Conservation (phyloP, 2,329 filamentous ascomycete genomes). For the Keithomyces neogunnii region DNA sequence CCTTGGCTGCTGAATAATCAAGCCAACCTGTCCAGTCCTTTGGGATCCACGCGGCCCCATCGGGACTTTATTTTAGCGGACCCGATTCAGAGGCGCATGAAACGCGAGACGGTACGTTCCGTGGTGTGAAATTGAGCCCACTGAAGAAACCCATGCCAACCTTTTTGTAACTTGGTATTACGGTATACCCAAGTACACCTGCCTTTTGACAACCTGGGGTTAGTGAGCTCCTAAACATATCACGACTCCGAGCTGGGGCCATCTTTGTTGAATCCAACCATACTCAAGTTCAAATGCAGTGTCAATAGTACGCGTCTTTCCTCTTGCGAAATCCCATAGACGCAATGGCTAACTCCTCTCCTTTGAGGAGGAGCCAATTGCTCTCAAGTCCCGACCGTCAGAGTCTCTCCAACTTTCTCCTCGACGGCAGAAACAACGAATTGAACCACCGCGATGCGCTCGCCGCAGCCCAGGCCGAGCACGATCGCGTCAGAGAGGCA, state of each 20-base stretch:
- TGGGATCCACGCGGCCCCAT: background rate
- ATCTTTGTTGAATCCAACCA: background rate
- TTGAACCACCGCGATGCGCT: slow-evolving; percentile 57
- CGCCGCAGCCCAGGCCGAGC: slow-evolving; percentile 54
- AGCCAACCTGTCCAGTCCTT: background rate
- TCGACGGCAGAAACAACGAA: slow-evolving; percentile 53
- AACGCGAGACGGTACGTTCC: no score
- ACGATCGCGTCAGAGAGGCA: slow-evolving; percentile 52
- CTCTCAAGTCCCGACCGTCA: slow-evolving; percentile 33
- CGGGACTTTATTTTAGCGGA: background rate
- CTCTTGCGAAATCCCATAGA: background rate
- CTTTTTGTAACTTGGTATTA: no score
- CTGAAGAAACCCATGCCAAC: no score
- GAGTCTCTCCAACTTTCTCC: slow-evolving; percentile 53
- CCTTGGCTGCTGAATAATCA: background rate
- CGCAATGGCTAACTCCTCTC: slow-evolving; percentile 36
- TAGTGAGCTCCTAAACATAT: background rate
- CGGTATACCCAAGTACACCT: no score
- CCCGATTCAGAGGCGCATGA: background rate
- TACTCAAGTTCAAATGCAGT: background rate
- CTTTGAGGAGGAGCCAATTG: slow-evolving; percentile 28
- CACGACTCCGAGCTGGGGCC: background rate
- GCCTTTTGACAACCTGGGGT: no score
- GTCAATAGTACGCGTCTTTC: background rate
- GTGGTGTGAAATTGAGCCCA: no score